Evolutionary conservation across 441 rosid species (phyloP), one percentile per base, ranked within the genome.

Genomic region (Arabidopsis lyrata): DNA sequence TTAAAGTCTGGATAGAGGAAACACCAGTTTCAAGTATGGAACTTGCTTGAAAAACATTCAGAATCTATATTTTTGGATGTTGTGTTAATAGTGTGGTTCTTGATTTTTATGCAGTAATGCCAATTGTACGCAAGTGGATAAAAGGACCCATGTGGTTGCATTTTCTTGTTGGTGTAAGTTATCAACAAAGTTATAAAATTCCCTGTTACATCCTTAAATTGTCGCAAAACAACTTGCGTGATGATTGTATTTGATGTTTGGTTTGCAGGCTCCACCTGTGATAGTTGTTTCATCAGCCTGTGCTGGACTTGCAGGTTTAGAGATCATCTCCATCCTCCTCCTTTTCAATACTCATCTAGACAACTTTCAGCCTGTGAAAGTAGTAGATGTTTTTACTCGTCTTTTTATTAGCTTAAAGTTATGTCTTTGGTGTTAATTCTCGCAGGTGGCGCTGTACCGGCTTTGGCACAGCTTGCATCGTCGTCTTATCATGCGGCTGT

Each of bases 71-170:
- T 12, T 35, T 27, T 5, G 63, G 16, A 24, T 56, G 13, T 24
- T 29, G 52, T 27, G 41, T 53, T 66, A 5, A 63, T 31, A 31
- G 45, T 49, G 4, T 49, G 36, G 12, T 31, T 47, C 42, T 42
- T 70, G 72, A 41, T 78, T 36, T 58, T 49, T 42, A 68, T 81
- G 84, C 85, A 92, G 95, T 86, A 72, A 92, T 88, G 93, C 96
- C 96, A 35, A 18, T 82, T 45, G 91, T 90, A 59, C 81, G 74
- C 72, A 86, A 82, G 73, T 81, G 84, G 63, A 81, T 88, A 16
- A 90, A 84, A 81, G 97, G 97, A 70, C 96, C 95, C 44, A 88
- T 90, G 88, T 90, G 95, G 95, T 61, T 92, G 74, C 97, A 92
- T 83, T 92, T 92, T 80, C 82, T 92, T n/a, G 39, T 90, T 82